Evolutionary conservation across 306 rosid genomes (phyloP).

Genomic region (Carpinus fangiana): DNA sequence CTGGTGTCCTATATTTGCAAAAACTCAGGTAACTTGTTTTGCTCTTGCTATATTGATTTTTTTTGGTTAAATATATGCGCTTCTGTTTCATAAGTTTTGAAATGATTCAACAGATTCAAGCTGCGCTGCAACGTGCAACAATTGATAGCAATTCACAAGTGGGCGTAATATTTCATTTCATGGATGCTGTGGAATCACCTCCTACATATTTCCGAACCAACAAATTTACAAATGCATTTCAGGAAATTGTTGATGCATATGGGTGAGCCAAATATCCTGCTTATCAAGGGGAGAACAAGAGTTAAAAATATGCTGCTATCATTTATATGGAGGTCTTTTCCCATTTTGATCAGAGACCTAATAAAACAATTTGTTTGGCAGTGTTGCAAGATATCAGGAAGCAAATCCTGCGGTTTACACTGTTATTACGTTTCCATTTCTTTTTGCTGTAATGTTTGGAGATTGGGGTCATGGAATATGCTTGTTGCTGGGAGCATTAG

Average conservation of each 20-base stretch:
- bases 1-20: slow-evolving; percentile 95
- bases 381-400: slow-evolving; percentile 96
- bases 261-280: slow-evolving; percentile 67
- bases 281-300: background rate
- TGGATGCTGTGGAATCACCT: slow-evolving; percentile 93
- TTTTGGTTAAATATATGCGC: background rate
- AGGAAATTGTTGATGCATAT: slow-evolving; percentile 98
- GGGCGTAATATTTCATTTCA: slow-evolving; percentile 83
- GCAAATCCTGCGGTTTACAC: slow-evolving; percentile 98
- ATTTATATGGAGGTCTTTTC: slow-evolving; percentile 21
- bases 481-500: slow-evolving; percentile 85
- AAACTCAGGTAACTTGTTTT: slow-evolving; percentile 57
- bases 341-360: slow-evolving; percentile 30
- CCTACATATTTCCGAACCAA: slow-evolving; percentile 96
- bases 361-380: slow-evolving; percentile 51
- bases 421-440: slow-evolving; percentile 85
- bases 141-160: slow-evolving; percentile 97
- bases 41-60: background rate
- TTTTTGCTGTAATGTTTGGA: slow-evolving; percentile 98
- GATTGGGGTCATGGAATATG: slow-evolving; percentile 99
- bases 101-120: slow-evolving; percentile 73
- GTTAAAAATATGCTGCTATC: slow-evolving; percentile 9
- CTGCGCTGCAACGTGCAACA: slow-evolving; percentile 94
- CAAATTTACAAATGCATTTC: slow-evolving; percentile 85
- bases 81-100: slow-evolving; percentile 14